Base-by-base conservation (phyloP, 2,329 filamentous ascomycete genomes). In the Didymella arachidicola region DNA sequence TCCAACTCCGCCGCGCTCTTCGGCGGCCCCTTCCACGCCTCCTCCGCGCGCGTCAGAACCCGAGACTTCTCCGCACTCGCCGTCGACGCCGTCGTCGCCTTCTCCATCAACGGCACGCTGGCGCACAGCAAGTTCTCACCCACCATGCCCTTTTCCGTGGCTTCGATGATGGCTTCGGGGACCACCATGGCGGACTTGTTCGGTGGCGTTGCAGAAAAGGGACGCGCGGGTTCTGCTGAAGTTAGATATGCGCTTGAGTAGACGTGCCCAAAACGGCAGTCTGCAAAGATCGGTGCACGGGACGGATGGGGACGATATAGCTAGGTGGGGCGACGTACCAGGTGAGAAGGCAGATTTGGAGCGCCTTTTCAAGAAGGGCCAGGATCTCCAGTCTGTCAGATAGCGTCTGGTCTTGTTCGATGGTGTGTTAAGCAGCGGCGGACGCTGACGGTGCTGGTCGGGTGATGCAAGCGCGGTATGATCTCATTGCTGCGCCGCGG, bases 21-120 rank as follows among this genome's bases (percentile, higher is more conserved):
- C 4, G 38, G 38, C 38, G 38, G 38, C 10, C 38, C 14, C 38
- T 22, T 41, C 5, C 60, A 52, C 47, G 56, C 59, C 48, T 64
- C 59, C 38, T 68, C 59, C 10, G 34, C 62, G 22, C 57, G 38
- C 38, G 38, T 22, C 38, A 41, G 4, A 11, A 41, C 19, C 19
- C 25, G 18, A 2, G 38, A 4, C 19, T 41, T 41, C 19, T 18
- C 8, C 8, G 18, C 11, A 18, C 18, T 39, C 4, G 36, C 22
- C 7, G 36, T 19, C 36, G 36, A 18, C n/a, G n/a, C n/a, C n/a
- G 34, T 18, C n/a, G 38, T 25, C 38, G 19, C 19, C 19, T 41
- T 41, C 19, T 41, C 38, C 38, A 25, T 22, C 10, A 18, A 41
- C 19, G 38, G 38, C 3, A 41, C 6, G 38, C 38, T 16, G 11